These are phyloP conservation scores for Huntiella omanensis DNA, from an alignment of 2,329 filamentous ascomycete species.

Conservation along the genomic window DNA sequence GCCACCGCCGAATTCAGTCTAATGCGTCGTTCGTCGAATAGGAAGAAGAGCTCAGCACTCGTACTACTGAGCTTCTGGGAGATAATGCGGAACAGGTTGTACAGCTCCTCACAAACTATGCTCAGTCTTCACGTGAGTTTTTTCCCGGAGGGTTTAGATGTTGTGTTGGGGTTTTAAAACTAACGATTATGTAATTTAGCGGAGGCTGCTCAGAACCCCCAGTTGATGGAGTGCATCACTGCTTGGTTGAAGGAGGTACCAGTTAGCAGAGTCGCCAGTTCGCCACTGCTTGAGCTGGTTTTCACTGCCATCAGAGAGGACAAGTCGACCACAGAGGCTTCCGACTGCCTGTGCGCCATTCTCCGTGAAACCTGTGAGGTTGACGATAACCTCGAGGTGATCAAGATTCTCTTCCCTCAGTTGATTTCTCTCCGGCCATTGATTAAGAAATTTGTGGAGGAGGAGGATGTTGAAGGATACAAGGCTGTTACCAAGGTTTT, in stretches of 20 bases:
- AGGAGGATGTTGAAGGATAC: slow-evolving; percentile 71
- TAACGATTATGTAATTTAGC: slow-evolving; percentile 25
- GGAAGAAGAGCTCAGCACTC: slow-evolving; percentile 83
- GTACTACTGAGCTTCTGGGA: slow-evolving; percentile 76
- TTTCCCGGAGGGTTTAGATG: background rate
- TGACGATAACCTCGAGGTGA: slow-evolving; percentile 68
- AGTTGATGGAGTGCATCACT: slow-evolving; percentile 84
- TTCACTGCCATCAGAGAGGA: slow-evolving; percentile 61
- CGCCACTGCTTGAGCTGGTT: slow-evolving; percentile 64
- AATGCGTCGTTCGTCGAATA: slow-evolving; percentile 31
- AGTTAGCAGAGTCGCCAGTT: slow-evolving; percentile 63
- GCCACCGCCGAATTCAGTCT: slow-evolving; percentile 21
- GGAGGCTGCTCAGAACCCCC: slow-evolving; percentile 65
- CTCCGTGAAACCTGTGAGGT: slow-evolving; percentile 86
- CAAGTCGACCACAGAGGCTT: slow-evolving; percentile 64
- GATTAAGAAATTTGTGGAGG: slow-evolving; percentile 53
- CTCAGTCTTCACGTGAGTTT: slow-evolving; percentile 68
- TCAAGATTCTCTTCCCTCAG: slow-evolving; percentile 65
- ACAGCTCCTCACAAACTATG: slow-evolving; percentile 71
- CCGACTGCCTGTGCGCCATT: slow-evolving; percentile 83
- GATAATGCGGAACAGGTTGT: slow-evolving; percentile 83
- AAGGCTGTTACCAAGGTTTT: slow-evolving; percentile 82
- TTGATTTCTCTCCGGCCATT: slow-evolving; percentile 59
- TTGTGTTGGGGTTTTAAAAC: background rate
- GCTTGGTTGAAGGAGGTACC: slow-evolving; percentile 94